These are phyloP conservation scores for Geoglossum cookeanum DNA, from an alignment of 2,329 filamentous ascomycete species.

Conservation along the genomic window DNA sequence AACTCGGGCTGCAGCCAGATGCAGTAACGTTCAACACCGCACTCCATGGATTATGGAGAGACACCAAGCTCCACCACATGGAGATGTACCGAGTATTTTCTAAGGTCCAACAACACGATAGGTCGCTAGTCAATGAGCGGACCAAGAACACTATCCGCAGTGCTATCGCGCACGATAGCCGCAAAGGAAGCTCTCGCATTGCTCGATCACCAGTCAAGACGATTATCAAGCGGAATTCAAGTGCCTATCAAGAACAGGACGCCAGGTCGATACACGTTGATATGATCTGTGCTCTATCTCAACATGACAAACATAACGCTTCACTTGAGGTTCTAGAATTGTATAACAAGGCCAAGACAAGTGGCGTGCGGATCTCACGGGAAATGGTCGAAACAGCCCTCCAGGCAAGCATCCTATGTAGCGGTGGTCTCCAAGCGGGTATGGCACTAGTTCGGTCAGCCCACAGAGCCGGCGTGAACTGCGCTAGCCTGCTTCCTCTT, in stretches of 20 bases:
- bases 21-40: background rate
- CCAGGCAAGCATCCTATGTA: background rate
- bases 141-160: background rate
- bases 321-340: background rate
- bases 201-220: background rate
- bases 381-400: background rate
- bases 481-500: background rate
- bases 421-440: background rate
- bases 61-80: background rate
- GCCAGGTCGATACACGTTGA: background rate
- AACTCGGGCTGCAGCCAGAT: background rate
- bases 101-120: background rate
- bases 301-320: background rate
- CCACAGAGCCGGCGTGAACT: background rate
- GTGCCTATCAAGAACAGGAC: background rate
- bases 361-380: background rate
- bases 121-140: background rate
- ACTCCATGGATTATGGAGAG: background rate
- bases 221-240: background rate
- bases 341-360: background rate
- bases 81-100: background rate
- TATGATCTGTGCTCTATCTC: background rate
- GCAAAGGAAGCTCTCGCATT: background rate
- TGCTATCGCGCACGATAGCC: background rate
- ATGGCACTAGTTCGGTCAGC: background rate